phyloP scores from a whole-genome alignment of 2,329 filamentous ascomycete species.

The Trichoderma hamatum region DNA sequence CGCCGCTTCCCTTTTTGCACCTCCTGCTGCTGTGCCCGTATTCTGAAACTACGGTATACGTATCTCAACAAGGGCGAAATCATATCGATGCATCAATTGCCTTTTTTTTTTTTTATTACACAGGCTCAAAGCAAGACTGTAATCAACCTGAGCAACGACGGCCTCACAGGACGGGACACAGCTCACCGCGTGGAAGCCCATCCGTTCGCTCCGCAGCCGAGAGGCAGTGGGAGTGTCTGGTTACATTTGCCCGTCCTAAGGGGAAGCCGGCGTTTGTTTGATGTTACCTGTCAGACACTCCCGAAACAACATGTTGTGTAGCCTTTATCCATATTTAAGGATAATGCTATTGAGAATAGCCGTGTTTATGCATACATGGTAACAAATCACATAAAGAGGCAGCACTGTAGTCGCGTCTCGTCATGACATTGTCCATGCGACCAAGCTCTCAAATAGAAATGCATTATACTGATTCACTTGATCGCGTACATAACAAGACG shows the following conservation, averaged over 20 bases:
- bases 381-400: too few relatives aligned
- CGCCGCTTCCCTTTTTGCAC: neutral
- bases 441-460: neutral
- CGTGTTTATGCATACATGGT: neutral
- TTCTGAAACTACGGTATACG: neutral
- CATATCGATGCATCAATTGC: neutral
- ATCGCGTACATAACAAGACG: too few relatives aligned
- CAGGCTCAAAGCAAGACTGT: neutral
- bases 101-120: neutral
- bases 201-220: conserved; percentile 23
- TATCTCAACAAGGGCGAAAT: neutral
- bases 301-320: conserved; percentile 16
- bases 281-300: conserved; percentile 27
- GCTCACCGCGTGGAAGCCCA: neutral
- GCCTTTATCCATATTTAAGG: neutral
- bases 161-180: neutral
- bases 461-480: neutral
- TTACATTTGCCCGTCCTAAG: neutral
- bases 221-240: neutral
- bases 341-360: neutral
- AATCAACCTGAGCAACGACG: neutral
- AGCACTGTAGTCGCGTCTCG: too few relatives aligned
- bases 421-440: too few relatives aligned
- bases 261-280: conserved; percentile 20
- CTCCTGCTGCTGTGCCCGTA: neutral